Conservation (phyloP, 495 filamentous ascomycete genomes). For the Trichoderma asperelloides region DNA sequence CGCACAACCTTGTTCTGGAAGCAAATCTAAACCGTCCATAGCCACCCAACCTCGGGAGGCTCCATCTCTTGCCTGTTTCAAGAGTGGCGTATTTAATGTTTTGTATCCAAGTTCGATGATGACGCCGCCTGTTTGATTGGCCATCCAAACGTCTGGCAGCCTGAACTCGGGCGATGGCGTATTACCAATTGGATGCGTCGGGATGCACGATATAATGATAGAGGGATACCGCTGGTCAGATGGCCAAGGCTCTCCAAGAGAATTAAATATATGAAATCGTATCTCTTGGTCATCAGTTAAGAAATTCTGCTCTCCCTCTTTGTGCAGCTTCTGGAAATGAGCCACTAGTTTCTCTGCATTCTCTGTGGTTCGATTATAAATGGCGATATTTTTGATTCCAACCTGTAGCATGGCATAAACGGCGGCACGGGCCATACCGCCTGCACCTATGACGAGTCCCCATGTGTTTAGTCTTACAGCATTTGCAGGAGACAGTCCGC, state of each 20-base stretch:
- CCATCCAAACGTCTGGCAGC: conserved; percentile 56
- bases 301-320: conserved; percentile 14
- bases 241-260: conserved; percentile 53
- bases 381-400: conserved; percentile 62
- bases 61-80: conserved; percentile 52
- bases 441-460: conserved; percentile 63
- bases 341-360: conserved; percentile 54
- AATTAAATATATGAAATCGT: conserved; percentile 49
- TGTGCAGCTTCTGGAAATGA: conserved; percentile 47
- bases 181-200: conserved; percentile 50
- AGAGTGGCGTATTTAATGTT: conserved; percentile 54
- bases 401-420: conserved; percentile 68
- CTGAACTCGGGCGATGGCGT: conserved; percentile 58
- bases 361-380: conserved; percentile 55
- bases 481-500: conserved; percentile 66
- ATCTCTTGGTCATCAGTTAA: conserved; percentile 27
- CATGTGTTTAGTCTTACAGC: conserved; percentile 55
- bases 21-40: conserved; percentile 62
- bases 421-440: conserved; percentile 67
- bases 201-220: conserved; percentile 63
- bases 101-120: conserved; percentile 65
- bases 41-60: conserved; percentile 59
- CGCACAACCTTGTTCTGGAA: conserved; percentile 68
- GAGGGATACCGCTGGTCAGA: conserved; percentile 48
- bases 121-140: conserved; percentile 62